phyloP scores from a whole-genome alignment of 305 asterid genomes.

The Nicotiana rustica region DNA sequence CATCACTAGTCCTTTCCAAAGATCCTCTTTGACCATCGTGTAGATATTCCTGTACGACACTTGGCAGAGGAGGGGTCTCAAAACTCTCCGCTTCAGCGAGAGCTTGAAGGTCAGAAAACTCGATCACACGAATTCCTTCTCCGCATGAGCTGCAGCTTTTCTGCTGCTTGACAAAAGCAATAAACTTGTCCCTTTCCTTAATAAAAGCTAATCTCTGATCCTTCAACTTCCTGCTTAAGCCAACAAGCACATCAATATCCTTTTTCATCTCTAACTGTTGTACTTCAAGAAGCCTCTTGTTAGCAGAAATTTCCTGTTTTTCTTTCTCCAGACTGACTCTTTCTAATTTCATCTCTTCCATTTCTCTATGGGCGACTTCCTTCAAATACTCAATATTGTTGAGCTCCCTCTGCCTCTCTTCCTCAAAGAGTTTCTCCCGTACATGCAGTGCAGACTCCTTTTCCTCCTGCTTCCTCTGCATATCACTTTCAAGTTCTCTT shows the following conservation, averaged over 20 bases:
- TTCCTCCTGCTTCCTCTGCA: conserved; percentile 76
- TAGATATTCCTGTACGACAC: conserved; percentile 66
- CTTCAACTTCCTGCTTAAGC: conserved; percentile 83
- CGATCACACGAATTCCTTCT: conserved; percentile 70
- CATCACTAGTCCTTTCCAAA: conserved; percentile 48
- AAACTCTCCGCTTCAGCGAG: conserved; percentile 54
- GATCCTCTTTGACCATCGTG: conserved; percentile 58
- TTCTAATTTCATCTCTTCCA: conserved; percentile 86
- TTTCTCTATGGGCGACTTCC: conserved; percentile 81
- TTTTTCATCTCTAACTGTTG: conserved; percentile 82
- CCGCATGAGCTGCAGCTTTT: conserved; percentile 76
- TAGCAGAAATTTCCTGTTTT: conserved; percentile 65
- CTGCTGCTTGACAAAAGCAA: conserved; percentile 76
- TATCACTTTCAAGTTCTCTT: conserved; percentile 72
- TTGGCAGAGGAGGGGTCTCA: conserved; percentile 74
- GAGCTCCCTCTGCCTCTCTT: conserved; percentile 66
- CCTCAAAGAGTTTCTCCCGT: conserved; percentile 71
- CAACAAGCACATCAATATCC: conserved; percentile 87
- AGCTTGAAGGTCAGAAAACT: conserved; percentile 77
- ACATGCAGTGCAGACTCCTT: conserved; percentile 65
- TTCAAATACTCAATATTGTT: conserved; percentile 66
- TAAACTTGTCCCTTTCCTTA: conserved; percentile 85
- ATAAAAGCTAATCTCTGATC: conserved; percentile 83
- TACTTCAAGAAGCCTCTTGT: conserved; percentile 77
- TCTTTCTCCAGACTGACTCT: conserved; percentile 71